Evolutionary conservation across 768 basidiomycete genomes (phyloP), one percentile per base, ranked within the genome.

Genomic region (Dictyophora rubrovolvata): DNA sequence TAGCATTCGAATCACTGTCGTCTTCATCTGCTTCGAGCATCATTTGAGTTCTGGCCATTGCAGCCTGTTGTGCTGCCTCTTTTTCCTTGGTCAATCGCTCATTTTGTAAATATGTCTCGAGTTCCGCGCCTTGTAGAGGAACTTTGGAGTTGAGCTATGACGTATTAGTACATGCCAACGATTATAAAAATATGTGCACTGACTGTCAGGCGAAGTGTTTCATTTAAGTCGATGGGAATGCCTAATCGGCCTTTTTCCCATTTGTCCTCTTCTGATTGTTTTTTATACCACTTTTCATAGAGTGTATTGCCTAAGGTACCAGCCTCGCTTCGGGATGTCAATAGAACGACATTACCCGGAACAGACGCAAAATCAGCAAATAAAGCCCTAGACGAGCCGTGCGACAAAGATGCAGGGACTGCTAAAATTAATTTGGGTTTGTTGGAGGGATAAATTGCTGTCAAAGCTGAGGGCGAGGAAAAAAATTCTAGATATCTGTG

Each of bases 1-100:
- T 69, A 28, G 69, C 72, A 16, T 69, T 68, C 0, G 71, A 71
- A 37, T 76, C 76, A 22, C 66, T 66, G 14, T 73, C 79, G 28
- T 86, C 93, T 67, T 93, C 93, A 67, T 95, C 93, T 0, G 94
- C 95, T 73, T 98, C 93, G 20, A 96, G 79, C 77, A 96, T 85
- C 35, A 88, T 83, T 65, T 91, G 89, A 55, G 84, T 86, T 35
- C 93, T 85, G 16, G 80, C 89, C 53, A 89, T 74, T 0, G 86
- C 85, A 3, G 90, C 93, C 72, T 92, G 86, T 51, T 90, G 85
- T 0, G 89, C 91, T 0, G 85, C 88, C 65, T 89, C 89, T 64
- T 86, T 87, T 67, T 96, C 93, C 66, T 85, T 87, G 22, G 75
- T 81, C 2, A 77, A 76, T 17, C 85, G 83, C 68, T 95, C 88